These are phyloP conservation scores for Phanerochaete carnosa DNA, from an alignment of 768 basidiomycete species.

Conservation along the genomic window DNA sequence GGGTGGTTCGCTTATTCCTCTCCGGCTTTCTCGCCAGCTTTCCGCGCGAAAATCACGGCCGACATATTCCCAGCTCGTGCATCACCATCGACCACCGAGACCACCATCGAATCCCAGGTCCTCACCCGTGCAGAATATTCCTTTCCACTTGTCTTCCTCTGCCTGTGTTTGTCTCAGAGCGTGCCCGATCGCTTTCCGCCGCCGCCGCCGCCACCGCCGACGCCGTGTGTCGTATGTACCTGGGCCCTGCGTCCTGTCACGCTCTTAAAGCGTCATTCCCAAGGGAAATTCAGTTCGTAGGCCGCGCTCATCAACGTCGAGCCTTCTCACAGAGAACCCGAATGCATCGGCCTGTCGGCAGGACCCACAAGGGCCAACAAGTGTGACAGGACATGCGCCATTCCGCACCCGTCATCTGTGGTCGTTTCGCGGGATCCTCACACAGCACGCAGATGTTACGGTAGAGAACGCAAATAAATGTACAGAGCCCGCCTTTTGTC, in stretches of 20 bases:
- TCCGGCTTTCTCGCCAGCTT: background rate
- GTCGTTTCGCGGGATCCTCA: too few species aligned
- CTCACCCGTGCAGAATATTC: background rate
- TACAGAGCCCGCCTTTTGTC: too few species aligned
- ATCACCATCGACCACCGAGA: too few species aligned
- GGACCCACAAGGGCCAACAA: constrained; percentile 6
- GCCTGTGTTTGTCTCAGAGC: background rate
- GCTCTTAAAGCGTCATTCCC: too few species aligned
- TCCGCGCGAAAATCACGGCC: too few species aligned
- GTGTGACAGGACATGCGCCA: background rate
- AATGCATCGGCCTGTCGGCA: background rate
- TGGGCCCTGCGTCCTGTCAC: too few species aligned
- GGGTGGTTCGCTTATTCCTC: background rate
- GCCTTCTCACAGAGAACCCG: background rate
- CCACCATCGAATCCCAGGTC: too few species aligned
- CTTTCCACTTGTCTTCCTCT: too few species aligned
- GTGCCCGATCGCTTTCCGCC: too few species aligned
- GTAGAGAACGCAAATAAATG: too few species aligned
- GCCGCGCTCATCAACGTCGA: background rate
- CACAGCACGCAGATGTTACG: too few species aligned
- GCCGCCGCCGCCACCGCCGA: background rate
- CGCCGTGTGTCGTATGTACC: background rate
- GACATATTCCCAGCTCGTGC: background rate
- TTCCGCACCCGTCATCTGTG: background rate
- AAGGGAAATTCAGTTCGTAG: too few species aligned